Evolutionary conservation across 2,329 filamentous ascomycete species (phyloP).

Genomic region (Aspergillus neoniger): DNA sequence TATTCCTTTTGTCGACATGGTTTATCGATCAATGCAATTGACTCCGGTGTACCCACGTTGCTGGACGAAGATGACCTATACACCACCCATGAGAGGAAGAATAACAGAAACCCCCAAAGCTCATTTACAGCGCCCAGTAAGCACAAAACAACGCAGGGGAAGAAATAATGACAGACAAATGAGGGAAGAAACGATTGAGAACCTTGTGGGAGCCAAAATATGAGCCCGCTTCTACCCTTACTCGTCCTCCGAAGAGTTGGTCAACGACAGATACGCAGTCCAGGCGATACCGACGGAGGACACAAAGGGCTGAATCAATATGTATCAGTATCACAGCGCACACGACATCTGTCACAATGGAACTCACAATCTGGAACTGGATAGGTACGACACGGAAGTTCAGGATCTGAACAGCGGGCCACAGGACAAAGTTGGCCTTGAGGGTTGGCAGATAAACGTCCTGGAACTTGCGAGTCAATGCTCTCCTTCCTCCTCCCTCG

Average conservation of each 20-base stretch:
- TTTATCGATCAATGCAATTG: not conserved
- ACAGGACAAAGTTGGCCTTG: conserved; percentile 93
- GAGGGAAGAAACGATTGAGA: conserved; percentile 5
- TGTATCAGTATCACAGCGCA: not conserved
- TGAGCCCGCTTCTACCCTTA: conserved; percentile 24
- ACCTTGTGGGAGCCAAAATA: not conserved
- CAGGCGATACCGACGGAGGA: conserved; percentile 94
- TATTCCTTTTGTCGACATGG: not conserved
- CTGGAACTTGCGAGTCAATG: conserved; percentile 78
- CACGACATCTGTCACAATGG: not conserved
- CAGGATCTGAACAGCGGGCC: conserved; percentile 93
- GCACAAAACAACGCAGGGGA: conserved; percentile 10
- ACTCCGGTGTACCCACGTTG: conserved; percentile 3
- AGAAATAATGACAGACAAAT: conserved; percentile 7
- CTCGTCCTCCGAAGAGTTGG: conserved; percentile 78
- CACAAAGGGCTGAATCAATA: conserved; percentile 74
- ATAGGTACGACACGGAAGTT: conserved; percentile 96
- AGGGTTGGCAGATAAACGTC: conserved; percentile 93
- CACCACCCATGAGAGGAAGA: conserved; percentile 16
- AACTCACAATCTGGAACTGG: conserved; percentile 89
- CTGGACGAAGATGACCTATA: conserved; percentile 16
- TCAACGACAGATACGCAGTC: conserved; percentile 94
- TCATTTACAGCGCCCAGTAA: conserved; percentile 21
- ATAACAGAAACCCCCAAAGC: conserved; percentile 5
- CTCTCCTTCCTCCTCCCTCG: conserved; percentile 83